Base-by-base conservation (phyloP, 2,329 filamentous ascomycete species). In the Talaromyces sp. region DNA sequence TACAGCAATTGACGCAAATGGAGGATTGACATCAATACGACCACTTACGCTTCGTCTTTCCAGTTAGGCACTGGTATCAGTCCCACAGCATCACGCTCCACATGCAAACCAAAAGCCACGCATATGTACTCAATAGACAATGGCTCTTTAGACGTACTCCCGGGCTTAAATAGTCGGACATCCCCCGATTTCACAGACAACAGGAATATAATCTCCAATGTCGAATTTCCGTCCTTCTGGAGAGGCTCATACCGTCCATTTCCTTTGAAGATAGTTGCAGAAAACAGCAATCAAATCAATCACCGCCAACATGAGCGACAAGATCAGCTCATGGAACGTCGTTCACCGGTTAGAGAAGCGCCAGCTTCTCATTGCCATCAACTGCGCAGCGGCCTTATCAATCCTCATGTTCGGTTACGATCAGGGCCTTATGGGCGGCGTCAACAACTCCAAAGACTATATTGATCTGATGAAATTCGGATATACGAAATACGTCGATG, bases 381-480 rank as follows among this genome's bases (percentile, higher is more conserved):
- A 87, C 68, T 80, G 78, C 50, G 75, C 88, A 13, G 85, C 85
- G 1, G 84, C 78, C 1, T 69, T 88, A 13, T 86, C 84, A 13
- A 88, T 87, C 62, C 84, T 88, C 70, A 87, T 88, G 76, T 87
- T 87, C 64, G 85, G 77, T 53, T 78, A 86, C 80, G 84, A 78
- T 52, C 75, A 78, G 60, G 59, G 76, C 33, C 76, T 81, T 73
- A 80, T 81, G 78, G 81, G 82, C 17, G 86, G 86, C 57, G 85
- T 89, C 11, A 88, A 89, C 70, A 85, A 82, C 48, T 78, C 84
- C 39, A 80, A 80, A 52, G 73, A 87, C 67, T 89, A 89, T 66
- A 82, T 85, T 53, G 75, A 82, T 37, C 73, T 82, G 9, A 88
- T 89, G 84, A 79, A 78, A 7, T 84, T 88, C 61, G 86, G 86